Evolutionary conservation across 768 basidiomycete species (phyloP), one percentile per base, ranked within the genome.

Genomic region (Clathrus columnatus): DNA sequence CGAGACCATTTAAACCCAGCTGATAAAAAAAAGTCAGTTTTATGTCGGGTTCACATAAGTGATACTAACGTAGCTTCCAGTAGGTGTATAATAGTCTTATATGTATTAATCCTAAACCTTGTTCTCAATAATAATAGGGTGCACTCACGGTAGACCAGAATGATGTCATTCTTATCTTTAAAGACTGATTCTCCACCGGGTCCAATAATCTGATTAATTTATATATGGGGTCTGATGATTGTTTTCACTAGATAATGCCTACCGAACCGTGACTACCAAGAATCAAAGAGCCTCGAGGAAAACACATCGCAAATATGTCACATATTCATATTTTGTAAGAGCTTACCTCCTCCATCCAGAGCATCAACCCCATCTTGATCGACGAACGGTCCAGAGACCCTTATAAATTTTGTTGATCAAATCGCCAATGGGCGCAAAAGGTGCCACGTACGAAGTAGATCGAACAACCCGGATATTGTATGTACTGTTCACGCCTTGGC

Each of bases 401-500:
- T 78, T 24, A 28, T 49, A 21, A 30, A 24, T 48, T 1, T 0
- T 18, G 21, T 26, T 14, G 18, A n/a, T 17, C 21, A 17, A 11
- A 23, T 20, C 16, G 41, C 27, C 17, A 50, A 4, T 30, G 16
- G 53, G 26, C 55, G 16, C 32, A 53, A 21, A 23, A 28, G 27
- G 1, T 41, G 21, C 26, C 18, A 63, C 71, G 32, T 49, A 76
- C 76, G 66, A 71, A 4, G 69, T 61, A 5, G 77, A 73, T 27
- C 81, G 70, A 20, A 78, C 78, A 27, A 83, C 79, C 7, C 79
- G 73, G 53, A 81, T 83, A 57, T 81, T 83, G 61, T 82, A 82
- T 0, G 79, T 82, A 65, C 77, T 78, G 8, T 65, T 68, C 16
- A 71, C 73, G 4, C 79, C 79, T 21, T 63, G 46, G 64, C 80